Percentiles rank a stretch among this genome's conserved stretches.
These are phyloP conservation scores for Phytophthora foliorum DNA, from an alignment of 352 stramenopile species.

Conservation along the genomic window DNA sequence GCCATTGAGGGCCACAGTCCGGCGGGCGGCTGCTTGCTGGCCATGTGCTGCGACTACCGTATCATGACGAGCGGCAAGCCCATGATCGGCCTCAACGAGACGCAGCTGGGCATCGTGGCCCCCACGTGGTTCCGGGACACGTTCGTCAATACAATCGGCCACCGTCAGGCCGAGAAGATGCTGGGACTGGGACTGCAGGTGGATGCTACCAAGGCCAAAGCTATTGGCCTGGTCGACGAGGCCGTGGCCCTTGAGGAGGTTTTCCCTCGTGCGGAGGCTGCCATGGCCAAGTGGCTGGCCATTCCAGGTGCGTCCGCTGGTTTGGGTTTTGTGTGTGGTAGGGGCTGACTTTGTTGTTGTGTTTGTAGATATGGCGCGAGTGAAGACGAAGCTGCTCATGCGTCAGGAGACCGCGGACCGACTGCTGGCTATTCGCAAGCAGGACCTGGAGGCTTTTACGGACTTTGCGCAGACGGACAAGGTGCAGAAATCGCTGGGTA, in stretches of 20 bases:
- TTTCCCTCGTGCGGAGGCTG: slow-evolving; percentile 65
- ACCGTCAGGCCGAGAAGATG: slow-evolving; percentile 90
- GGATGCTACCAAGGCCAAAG: slow-evolving; percentile 76
- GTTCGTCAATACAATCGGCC: slow-evolving; percentile 88
- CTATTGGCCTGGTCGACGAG: slow-evolving; percentile 84
- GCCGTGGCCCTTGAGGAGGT: slow-evolving; percentile 82
- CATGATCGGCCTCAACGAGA: slow-evolving; percentile 96
- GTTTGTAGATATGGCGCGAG: slow-evolving; percentile 62
- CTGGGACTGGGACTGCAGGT: slow-evolving; percentile 83
- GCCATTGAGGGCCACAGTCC: slow-evolving; percentile 94
- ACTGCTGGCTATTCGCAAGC: slow-evolving; percentile 54
- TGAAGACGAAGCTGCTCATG: slow-evolving; percentile 85
- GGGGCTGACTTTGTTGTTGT: slow-evolving; percentile 3
- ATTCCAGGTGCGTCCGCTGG: slow-evolving; percentile 66
- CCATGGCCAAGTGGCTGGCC: slow-evolving; percentile 81
- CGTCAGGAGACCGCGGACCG: slow-evolving; percentile 77
- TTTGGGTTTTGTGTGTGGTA: not conserved
- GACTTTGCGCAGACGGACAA: slow-evolving; percentile 86
- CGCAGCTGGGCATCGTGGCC: slow-evolving; percentile 92
- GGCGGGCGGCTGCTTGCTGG: slow-evolving; percentile 94
- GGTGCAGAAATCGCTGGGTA: slow-evolving; percentile 82
- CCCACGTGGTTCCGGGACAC: slow-evolving; percentile 85
- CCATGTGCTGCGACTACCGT: slow-evolving; percentile 95
- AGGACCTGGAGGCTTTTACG: slow-evolving; percentile 76
- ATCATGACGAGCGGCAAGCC: slow-evolving; percentile 91